phyloP scores from a whole-genome alignment of 129 eudicot genomes.

The Tagetes erecta region DNA sequence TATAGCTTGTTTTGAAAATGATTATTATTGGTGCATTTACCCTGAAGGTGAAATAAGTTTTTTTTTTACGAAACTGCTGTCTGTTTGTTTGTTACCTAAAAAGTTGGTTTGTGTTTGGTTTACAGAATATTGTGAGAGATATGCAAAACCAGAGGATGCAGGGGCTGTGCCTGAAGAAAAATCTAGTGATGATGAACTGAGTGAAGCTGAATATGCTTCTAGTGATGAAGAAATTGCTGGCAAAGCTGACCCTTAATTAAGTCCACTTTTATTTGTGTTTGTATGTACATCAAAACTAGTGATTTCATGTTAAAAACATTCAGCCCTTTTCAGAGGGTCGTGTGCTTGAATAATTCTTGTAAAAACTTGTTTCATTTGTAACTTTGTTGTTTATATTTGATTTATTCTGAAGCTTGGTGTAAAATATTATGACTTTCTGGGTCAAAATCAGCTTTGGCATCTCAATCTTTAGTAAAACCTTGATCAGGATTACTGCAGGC shows the following conservation, averaged over 20 bases:
- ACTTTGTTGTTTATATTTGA: conserved; percentile 36
- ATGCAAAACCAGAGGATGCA: conserved; percentile 79
- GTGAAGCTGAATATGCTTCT: conserved; percentile 70
- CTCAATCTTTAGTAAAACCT: neutral
- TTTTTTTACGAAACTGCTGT: neutral
- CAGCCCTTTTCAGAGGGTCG: conserved; percentile 27
- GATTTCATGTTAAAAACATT: conserved; percentile 26
- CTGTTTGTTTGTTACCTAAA: neutral
- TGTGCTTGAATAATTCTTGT: conserved; percentile 40
- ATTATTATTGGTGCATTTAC: neutral
- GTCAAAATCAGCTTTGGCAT: neutral
- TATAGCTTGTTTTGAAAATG: neutral
- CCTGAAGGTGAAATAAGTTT: neutral
- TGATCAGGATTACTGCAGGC: neutral
- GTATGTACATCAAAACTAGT: conserved; percentile 58
- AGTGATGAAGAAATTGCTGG: conserved; percentile 84
- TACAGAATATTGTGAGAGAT: conserved; percentile 72
- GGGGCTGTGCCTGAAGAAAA: conserved; percentile 65
- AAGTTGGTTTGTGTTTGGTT: neutral
- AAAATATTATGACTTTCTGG: conserved; percentile 3
- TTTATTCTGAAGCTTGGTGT: conserved; percentile 25
- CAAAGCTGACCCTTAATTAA: conserved; percentile 69
- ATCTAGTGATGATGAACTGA: conserved; percentile 76
- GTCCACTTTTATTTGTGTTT: conserved; percentile 9
- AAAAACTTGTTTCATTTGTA: conserved; percentile 37